Conservation (phyloP, 768 basidiomycete species). For the Leccinum aurantiacum region DNA sequence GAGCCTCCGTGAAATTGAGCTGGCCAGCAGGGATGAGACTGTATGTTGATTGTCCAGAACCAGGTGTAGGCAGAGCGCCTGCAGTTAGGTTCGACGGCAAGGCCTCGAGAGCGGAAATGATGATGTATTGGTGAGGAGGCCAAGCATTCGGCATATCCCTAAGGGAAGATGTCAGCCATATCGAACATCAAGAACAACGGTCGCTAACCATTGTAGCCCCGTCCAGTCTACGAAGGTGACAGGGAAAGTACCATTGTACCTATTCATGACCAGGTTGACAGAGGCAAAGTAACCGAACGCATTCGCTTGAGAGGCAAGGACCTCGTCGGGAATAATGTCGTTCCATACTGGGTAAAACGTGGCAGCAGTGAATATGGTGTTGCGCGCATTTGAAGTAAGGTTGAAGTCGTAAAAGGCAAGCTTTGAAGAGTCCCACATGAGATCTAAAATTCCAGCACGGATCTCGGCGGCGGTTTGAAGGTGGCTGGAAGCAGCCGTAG, state of each 20-base stretch:
- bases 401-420: constrained; percentile 95
- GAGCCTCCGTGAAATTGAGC: constrained; percentile 67
- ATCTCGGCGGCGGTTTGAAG: constrained; percentile 53
- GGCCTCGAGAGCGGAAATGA: constrained; percentile 70
- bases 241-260: constrained; percentile 87
- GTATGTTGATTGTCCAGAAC: constrained; percentile 57
- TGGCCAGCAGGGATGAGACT: constrained; percentile 76
- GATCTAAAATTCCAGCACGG: constrained; percentile 74
- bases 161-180: neutral
- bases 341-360: constrained; percentile 87
- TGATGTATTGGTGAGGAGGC: constrained; percentile 85
- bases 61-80: constrained; percentile 51
- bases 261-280: constrained; percentile 74
- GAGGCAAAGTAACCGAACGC: constrained; percentile 75
- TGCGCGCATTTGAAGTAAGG: constrained; percentile 62
- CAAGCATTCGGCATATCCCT: constrained; percentile 89
- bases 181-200: neutral
- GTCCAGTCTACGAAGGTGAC: constrained; percentile 69
- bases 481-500: constrained; percentile 48
- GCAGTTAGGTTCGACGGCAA: constrained; percentile 72
- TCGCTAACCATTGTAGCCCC: constrained; percentile 75
- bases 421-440: constrained; percentile 80
- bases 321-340: constrained; percentile 75
- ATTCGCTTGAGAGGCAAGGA: constrained; percentile 53
- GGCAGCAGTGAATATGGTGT: constrained; percentile 67